phyloP scores from a whole-genome alignment of 2,329 filamentous ascomycete species.

The Pyricularia grisea region DNA sequence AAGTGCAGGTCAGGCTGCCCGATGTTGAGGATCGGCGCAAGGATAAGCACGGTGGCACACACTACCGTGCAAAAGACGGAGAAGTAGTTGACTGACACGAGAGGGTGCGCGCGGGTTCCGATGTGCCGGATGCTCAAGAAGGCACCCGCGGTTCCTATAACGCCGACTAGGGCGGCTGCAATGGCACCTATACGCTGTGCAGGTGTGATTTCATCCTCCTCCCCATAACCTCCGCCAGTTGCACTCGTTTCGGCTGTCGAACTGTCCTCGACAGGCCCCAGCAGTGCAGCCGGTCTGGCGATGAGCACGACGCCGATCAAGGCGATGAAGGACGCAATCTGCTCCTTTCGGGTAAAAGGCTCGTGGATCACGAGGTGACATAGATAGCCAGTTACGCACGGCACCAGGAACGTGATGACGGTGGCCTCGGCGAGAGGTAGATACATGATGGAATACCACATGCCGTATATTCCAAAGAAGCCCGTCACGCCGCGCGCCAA shows the following conservation, averaged over 20 bases:
- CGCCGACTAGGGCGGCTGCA: constrained; percentile 56
- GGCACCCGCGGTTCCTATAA: constrained; percentile 64
- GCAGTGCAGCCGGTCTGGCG: constrained; percentile 49
- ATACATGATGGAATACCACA: constrained; percentile 62
- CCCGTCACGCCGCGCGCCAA: constrained; percentile 22
- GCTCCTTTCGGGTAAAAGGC: constrained; percentile 68
- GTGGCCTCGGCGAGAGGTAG: constrained; percentile 80
- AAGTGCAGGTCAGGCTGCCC: constrained; percentile 36
- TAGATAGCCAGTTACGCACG: constrained; percentile 68
- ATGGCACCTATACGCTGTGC: constrained; percentile 13
- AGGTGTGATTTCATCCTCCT: constrained; percentile 4
- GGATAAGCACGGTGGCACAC: constrained; percentile 48
- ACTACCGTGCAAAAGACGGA: constrained; percentile 61
- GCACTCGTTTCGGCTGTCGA: background rate
- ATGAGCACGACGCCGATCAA: constrained; percentile 76
- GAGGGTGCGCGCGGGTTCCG: constrained; percentile 66
- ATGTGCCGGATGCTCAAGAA: constrained; percentile 72
- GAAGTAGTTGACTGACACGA: constrained; percentile 86
- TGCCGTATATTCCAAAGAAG: constrained; percentile 66
- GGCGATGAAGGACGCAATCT: constrained; percentile 66
- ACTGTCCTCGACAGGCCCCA: constrained; percentile 7
- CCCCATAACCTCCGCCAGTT: background rate
- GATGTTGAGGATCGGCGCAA: constrained; percentile 33
- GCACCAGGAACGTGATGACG: constrained; percentile 80
- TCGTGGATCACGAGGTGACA: constrained; percentile 69